A percentile compares a stretch with the other conserved stretches of the same genome.
phyloP scores from a whole-genome alignment of 2,329 filamentous ascomycete genomes.

The Hirsutella rhossiliensis region DNA sequence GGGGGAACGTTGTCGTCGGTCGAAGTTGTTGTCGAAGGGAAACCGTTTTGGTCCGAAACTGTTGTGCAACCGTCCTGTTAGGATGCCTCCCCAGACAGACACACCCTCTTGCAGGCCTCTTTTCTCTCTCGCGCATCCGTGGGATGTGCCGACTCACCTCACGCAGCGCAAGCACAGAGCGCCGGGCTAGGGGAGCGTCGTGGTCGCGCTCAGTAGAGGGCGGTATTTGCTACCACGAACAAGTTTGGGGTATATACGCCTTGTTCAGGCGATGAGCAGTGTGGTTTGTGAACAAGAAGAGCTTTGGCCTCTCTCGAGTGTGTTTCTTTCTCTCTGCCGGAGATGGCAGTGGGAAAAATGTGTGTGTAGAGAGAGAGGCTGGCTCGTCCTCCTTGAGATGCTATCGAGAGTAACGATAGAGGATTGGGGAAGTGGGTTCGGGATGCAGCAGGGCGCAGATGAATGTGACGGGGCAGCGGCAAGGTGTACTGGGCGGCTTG shows the following conservation, averaged over 20 bases:
- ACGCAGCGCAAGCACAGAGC: slow-evolving; percentile 73
- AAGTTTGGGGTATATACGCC: slow-evolving; percentile 12
- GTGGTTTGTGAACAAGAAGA: slow-evolving; percentile 6
- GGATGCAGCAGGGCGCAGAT: slow-evolving; percentile 9
- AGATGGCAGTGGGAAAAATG: slow-evolving; percentile 3
- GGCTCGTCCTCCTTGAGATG: slow-evolving; percentile 1
- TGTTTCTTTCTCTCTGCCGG: slow-evolving; percentile 5
- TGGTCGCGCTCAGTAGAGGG: slow-evolving; percentile 36
- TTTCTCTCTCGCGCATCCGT: not conserved
- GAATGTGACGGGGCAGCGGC: slow-evolving; percentile 9
- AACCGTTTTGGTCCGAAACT: slow-evolving; percentile 36
- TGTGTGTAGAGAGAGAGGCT: not conserved
- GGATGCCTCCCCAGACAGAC: not conserved
- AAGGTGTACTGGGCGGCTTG: slow-evolving; percentile 11
- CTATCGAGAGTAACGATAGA: slow-evolving; percentile 5
- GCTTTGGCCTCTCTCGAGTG: slow-evolving; percentile 8
- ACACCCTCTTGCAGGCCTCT: no score
- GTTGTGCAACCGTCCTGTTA: slow-evolving; percentile 3
- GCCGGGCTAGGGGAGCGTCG: slow-evolving; percentile 49
- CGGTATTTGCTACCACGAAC: slow-evolving; percentile 20
- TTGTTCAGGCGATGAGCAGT: slow-evolving; percentile 17
- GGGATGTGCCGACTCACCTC: slow-evolving; percentile 42
- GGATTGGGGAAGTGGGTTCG: slow-evolving; percentile 9
- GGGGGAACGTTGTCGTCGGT: slow-evolving; percentile 33
- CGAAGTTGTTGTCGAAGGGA: slow-evolving; percentile 37